A percentile compares a stretch with the other conserved stretches of the same genome.
phyloP scores from a whole-genome alignment of 2,329 filamentous ascomycete species.

The Aspergillus caelatus region DNA sequence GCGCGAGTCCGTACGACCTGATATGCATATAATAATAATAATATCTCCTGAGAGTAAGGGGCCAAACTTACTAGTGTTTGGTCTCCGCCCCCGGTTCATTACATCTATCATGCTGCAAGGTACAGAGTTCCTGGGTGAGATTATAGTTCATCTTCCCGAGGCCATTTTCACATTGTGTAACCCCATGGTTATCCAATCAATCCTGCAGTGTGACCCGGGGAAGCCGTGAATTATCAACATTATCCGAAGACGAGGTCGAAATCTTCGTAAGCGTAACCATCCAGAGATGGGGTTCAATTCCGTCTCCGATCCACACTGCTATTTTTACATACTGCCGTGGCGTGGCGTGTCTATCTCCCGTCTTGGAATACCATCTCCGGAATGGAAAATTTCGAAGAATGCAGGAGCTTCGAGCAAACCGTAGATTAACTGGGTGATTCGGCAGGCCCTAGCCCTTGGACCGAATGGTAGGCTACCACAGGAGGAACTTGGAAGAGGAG shows the following conservation, averaged over 20 bases:
- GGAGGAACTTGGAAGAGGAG: not conserved
- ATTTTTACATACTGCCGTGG: slow-evolving; percentile 5
- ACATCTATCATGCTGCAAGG: slow-evolving; percentile 3
- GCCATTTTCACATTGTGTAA: not conserved
- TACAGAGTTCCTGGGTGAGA: not conserved
- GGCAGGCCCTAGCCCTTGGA: not conserved
- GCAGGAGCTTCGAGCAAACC: not conserved
- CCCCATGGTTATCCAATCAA: not conserved
- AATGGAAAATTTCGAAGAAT: slow-evolving; percentile 4
- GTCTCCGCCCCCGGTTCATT: not conserved
- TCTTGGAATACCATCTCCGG: slow-evolving; percentile 1
- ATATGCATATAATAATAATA: not conserved
- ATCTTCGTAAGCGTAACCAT: not conserved
- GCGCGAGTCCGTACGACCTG: not conserved
- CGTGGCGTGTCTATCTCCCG: slow-evolving; percentile 5
- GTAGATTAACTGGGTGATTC: not conserved
- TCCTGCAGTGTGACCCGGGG: not conserved
- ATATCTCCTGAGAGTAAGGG: not conserved
- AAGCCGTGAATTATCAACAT: not conserved
- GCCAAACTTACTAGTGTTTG: not conserved
- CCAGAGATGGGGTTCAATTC: not conserved
- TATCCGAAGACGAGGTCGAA: not conserved
- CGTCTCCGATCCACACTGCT: slow-evolving; percentile 4
- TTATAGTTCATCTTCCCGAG: not conserved
- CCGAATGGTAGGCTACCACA: not conserved